Evolutionary conservation across 2,329 filamentous ascomycete species (phyloP), one percentile per base, ranked within the genome.

Genomic region (Fusarium sp.): DNA sequence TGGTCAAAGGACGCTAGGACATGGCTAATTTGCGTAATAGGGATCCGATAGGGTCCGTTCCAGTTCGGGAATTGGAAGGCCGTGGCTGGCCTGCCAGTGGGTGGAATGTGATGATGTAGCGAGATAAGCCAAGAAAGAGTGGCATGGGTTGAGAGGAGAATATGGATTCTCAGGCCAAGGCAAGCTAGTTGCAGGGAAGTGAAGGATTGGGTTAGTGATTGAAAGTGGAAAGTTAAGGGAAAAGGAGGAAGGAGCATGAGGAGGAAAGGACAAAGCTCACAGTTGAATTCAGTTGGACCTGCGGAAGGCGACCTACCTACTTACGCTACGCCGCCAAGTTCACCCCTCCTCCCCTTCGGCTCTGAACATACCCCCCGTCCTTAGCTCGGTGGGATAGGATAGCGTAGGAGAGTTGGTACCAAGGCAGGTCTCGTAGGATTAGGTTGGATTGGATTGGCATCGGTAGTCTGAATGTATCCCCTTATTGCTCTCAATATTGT

Each of bases 31-130:
- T 70, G 50, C 49, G 52, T 37, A 67, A 31, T 58, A 65, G 48
- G 68, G 67, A 49, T 68, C 21, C 47, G 43, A 69, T 54, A 50
- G 50, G 64, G 24, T 47, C 64, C 64, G 59, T 69, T 62, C 64
- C 63, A 44, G 43, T 68, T 70, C 42, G 68, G 68, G 67, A 57
- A 54, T 54, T 59, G 46, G 29, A 62, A 57, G 57, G 50, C 63
- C 63, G 43, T 54, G 63, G 49, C 55, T 60, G 49, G 49, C 67
- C 67, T 49, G 68, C 60, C 68, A 57, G 60, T 66, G 53, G 56
- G 54, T 71, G 68, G 68, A 71, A 71, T 71, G 68, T 58, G 47
- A 69, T 71, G 68, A 71, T 71, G 68, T 64, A 69, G 62, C 57
- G 67, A 70, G 49, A 61, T 66, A 31, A 65, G 59, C 65, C 65